phyloP scores from a whole-genome alignment of 352 stramenopile species.

The Phytopythium delawarense region DNA sequence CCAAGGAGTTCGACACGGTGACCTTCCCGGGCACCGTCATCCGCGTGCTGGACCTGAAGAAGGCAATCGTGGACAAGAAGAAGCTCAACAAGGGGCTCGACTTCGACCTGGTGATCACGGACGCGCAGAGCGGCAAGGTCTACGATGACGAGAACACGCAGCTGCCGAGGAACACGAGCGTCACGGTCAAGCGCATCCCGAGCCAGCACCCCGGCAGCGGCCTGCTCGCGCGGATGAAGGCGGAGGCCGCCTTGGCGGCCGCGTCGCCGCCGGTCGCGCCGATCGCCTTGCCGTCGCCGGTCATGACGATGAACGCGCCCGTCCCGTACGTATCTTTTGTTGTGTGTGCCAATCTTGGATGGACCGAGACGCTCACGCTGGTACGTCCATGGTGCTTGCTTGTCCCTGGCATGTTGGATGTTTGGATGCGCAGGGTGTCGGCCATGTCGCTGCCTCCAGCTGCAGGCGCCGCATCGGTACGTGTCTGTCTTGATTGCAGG shows the following conservation, averaged over 20 bases:
- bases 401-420: background rate
- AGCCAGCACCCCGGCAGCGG: slow-evolving; percentile 71
- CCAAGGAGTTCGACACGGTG: slow-evolving; percentile 88
- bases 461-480: background rate
- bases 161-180: slow-evolving; percentile 88
- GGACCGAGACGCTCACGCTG: background rate
- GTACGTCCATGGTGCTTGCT: background rate
- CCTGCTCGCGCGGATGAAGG: slow-evolving; percentile 81
- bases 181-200: slow-evolving; percentile 90
- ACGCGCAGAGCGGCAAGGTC: slow-evolving; percentile 89
- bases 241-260: slow-evolving; percentile 61
- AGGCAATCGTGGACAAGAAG: slow-evolving; percentile 92
- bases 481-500: slow-evolving; percentile 3
- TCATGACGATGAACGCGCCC: slow-evolving; percentile 20
- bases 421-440: background rate
- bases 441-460: slow-evolving; percentile 1
- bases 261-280: slow-evolving; percentile 35
- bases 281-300: slow-evolving; percentile 31
- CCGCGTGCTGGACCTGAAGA: slow-evolving; percentile 89
- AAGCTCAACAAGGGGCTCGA: slow-evolving; percentile 90
- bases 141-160: slow-evolving; percentile 91
- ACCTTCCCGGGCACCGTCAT: slow-evolving; percentile 84
- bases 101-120: slow-evolving; percentile 90
- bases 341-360: slow-evolving; percentile 5
- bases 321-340: slow-evolving; percentile 33